Evolutionary conservation across 2,329 filamentous ascomycete species (phyloP).

Genomic region (Dendrostoma leiphaemia): DNA sequence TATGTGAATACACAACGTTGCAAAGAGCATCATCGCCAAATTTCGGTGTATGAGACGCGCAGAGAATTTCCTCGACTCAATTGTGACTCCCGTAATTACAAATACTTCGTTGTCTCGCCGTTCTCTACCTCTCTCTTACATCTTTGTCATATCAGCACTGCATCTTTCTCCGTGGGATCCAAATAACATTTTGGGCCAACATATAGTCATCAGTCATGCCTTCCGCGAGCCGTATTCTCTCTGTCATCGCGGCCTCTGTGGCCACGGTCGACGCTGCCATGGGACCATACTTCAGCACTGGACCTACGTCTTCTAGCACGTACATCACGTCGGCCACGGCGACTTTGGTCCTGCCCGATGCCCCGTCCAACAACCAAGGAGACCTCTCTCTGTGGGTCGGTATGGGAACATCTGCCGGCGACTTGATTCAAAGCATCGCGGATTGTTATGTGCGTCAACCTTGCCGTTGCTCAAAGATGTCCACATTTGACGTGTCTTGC

Average conservation of each 20-base stretch:
- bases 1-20: no score
- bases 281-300: conserved; percentile 40
- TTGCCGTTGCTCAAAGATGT: background rate
- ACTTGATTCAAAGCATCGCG: conserved; percentile 45
- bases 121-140: no score
- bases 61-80: no score
- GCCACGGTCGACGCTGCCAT: conserved; percentile 26
- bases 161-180: no score
- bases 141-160: no score
- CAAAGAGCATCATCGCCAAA: no score
- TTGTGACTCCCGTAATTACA: no score
- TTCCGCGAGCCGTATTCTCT: conserved; percentile 3
- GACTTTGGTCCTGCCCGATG: conserved; percentile 39
- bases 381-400: conserved; percentile 48
- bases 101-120: no score
- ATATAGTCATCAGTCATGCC: conserved; percentile 1
- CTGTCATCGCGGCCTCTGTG: conserved; percentile 20
- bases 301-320: conserved; percentile 35
- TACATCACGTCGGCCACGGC: conserved; percentile 43
- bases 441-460: conserved; percentile 28
- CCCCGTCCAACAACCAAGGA: conserved; percentile 34
- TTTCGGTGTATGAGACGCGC: no score
- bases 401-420: conserved; percentile 43
- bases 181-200: no score
- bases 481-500: no score